Conservation (phyloP, 2,329 filamentous ascomycete species). For the Ilyonectria sp. region DNA sequence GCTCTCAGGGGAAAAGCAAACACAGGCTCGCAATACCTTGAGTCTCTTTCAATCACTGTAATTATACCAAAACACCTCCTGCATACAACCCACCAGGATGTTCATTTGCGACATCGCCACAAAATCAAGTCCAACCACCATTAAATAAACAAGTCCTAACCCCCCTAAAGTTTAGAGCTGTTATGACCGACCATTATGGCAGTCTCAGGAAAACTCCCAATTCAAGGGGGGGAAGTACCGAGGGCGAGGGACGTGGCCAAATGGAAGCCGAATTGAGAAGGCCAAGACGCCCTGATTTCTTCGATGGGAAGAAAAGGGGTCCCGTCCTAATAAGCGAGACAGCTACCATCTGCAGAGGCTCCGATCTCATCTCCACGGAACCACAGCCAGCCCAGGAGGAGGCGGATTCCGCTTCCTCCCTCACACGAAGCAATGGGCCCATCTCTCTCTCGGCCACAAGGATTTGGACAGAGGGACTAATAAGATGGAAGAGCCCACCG, state of each 20-base stretch:
- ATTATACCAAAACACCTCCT: no score
- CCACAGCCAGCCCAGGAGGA: neutral
- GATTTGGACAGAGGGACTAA: neutral
- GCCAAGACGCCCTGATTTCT: neutral
- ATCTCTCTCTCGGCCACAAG: neutral
- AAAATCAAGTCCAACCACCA: no score
- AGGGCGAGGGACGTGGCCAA: neutral
- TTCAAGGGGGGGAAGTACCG: neutral
- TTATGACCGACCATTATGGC: neutral
- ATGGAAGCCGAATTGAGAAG: neutral
- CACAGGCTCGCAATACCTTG: no score
- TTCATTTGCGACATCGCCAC: no score
- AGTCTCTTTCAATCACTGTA: no score
- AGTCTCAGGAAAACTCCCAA: no score
- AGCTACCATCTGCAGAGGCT: neutral
- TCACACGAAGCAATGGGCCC: neutral
- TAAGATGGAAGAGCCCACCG: neutral
- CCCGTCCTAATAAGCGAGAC: neutral
- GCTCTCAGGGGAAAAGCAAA: constrained; percentile 1
- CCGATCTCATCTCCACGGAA: neutral
- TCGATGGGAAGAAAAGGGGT: neutral
- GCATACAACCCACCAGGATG: no score
- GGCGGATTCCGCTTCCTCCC: neutral
- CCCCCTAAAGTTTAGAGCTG: no score
- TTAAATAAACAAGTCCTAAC: no score